Percentiles rank a stretch among this genome's conserved stretches.
Evolutionary conservation across 129 eudicot species (phyloP).

Genomic region (Saposhnikovia divaricata): DNA sequence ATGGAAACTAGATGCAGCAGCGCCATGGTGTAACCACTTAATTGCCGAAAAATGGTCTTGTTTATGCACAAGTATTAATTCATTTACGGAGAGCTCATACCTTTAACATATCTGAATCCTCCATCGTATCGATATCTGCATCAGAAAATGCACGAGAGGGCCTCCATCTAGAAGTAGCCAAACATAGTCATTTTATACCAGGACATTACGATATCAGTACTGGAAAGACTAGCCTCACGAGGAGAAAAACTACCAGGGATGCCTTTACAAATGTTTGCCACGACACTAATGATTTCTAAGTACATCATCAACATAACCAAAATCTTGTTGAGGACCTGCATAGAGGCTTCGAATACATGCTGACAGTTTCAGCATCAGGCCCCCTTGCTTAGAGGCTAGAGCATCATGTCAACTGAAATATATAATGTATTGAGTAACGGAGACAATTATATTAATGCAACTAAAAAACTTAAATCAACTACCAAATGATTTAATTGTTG

Average conservation of each 20-base stretch:
- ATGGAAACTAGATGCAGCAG: too few relatives aligned
- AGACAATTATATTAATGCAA: too few relatives aligned
- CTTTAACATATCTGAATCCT: constrained; percentile 18
- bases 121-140: constrained; percentile 62
- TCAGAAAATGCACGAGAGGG: constrained; percentile 44
- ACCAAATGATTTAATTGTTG: too few relatives aligned
- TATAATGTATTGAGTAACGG: too few relatives aligned
- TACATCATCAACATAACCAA: constrained; percentile 55
- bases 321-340: constrained; percentile 67
- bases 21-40: neutral
- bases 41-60: neutral
- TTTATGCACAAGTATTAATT: neutral
- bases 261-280: constrained; percentile 72
- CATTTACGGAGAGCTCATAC: neutral
- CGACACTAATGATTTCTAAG: constrained; percentile 60
- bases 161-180: constrained; percentile 96
- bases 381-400: too few relatives aligned
- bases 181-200: constrained; percentile 63
- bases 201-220: constrained; percentile 13
- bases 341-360: neutral
- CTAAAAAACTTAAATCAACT: too few relatives aligned
- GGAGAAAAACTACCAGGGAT: constrained; percentile 43
- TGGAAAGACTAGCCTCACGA: neutral
- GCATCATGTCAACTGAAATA: too few relatives aligned
- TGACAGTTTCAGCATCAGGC: too few relatives aligned